Conservation (phyloP, 768 basidiomycete genomes). For the Amanita phalloides region DNA sequence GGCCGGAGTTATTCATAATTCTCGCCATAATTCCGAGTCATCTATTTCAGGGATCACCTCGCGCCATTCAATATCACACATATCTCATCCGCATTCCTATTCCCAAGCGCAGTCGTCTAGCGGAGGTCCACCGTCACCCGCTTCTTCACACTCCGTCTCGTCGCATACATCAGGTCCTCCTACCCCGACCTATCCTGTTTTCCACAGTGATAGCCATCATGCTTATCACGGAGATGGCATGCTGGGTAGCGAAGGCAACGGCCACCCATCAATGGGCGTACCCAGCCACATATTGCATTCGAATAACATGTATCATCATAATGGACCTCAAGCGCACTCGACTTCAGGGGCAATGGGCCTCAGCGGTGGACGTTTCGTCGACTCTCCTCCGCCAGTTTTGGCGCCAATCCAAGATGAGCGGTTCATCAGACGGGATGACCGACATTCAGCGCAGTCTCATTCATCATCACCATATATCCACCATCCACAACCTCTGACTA, state of each 20-base stretch:
- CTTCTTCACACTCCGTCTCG: conserved; percentile 38
- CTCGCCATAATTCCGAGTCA: conserved; percentile 12
- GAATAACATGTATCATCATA: conserved; percentile 1
- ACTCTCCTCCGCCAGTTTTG: conserved; percentile 43
- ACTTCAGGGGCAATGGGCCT: background rate
- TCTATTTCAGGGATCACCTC: conserved; percentile 27
- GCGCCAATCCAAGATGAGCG: conserved; percentile 43
- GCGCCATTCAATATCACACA: conserved; percentile 51
- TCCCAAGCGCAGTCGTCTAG: conserved; percentile 23
- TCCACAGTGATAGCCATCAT: conserved; percentile 34
- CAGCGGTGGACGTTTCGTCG: conserved; percentile 22
- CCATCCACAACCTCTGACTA: conserved; percentile 25
- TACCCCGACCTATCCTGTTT: conserved; percentile 35
- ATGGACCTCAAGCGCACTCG: background rate
- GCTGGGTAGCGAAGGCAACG: conserved; percentile 12
- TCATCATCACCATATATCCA: conserved; percentile 28
- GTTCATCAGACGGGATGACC: conserved; percentile 20
- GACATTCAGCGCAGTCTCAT: conserved; percentile 18
- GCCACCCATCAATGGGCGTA: conserved; percentile 10
- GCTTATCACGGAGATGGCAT: conserved; percentile 22
- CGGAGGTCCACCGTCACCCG: conserved; percentile 36
- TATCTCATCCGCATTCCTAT: conserved; percentile 43
- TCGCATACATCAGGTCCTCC: conserved; percentile 33
- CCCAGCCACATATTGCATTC: conserved; percentile 9
- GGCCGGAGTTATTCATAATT: conserved; percentile 9